Percentiles rank a stretch among this genome's conserved stretches.
phyloP scores from a whole-genome alignment of 345 rosid species.

The Eucalyptus polyanthemos region DNA sequence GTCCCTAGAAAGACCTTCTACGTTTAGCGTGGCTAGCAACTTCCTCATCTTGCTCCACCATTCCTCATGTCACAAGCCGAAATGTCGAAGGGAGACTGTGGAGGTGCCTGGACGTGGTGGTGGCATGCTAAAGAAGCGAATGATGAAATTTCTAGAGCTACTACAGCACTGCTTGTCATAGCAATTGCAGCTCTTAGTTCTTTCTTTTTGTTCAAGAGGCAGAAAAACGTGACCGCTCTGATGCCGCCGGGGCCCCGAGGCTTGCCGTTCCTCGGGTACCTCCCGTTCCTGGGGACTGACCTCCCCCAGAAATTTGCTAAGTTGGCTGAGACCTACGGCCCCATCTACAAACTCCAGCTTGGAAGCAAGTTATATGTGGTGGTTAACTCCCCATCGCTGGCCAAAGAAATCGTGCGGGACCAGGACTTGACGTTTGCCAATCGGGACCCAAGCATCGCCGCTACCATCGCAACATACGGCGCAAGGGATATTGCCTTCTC shows the following conservation, averaged over 20 bases:
- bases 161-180: background rate
- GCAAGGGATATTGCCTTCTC: background rate
- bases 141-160: background rate
- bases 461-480: background rate
- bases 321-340: conserved; percentile 8
- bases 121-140: background rate
- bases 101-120: background rate
- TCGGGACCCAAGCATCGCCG: background rate
- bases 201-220: background rate
- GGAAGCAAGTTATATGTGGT: conserved; percentile 2
- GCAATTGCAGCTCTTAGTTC: background rate
- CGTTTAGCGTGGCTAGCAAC: background rate
- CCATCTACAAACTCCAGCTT: conserved; percentile 24
- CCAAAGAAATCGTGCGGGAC: background rate
- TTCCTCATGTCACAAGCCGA: background rate
- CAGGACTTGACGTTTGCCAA: background rate
- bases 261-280: conserved; percentile 26
- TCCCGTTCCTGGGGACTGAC: conserved; percentile 19
- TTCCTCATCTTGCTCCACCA: background rate
- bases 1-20: too few species aligned
- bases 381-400: background rate
- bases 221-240: background rate
- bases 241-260: conserved; percentile 21
- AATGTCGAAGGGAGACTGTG: background rate
- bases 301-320: conserved; percentile 11